Base-by-base conservation (phyloP, 2,329 filamentous ascomycete species). In the Xylaria hypoxylon region DNA sequence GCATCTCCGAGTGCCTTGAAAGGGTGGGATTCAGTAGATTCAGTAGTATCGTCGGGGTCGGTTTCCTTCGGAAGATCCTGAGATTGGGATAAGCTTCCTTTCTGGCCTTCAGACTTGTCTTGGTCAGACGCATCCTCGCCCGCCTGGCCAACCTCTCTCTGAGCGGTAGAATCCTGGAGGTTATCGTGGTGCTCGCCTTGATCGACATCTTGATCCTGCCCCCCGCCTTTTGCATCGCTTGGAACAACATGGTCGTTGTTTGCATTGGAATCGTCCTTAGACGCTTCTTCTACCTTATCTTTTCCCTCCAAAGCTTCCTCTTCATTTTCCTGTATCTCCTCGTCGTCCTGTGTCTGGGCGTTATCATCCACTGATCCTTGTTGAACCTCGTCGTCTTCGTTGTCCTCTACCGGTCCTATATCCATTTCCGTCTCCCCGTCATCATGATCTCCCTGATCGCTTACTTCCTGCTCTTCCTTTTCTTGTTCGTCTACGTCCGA, bases 1-100 rank as follows among this genome's bases (percentile, higher is more conserved):
- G 93, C 91, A 80, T 99, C 94, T 24, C 96, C 96, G 33, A 99
- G 87, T 76, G 97, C 96, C 81, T 96, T 96, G 85, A 97, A 97
- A 1, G 94, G 92, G 71, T 96, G 89, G 51, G 85, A 81, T 48
- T 81, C 77, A 11, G 80, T 76, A 35, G 82, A 80, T 59, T 86
- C 82, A 44, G 79, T 77, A 31, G 69, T 68, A 65, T 76, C 76
- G 2, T 81, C 78, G 40, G 81, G 77, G n/a, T 85, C 81, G n/a
- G 81, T 77, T 4, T 81, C 78, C n/a, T 73, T 73, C 44, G 78
- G 75, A 33, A 79, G 75, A 24, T 87, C 82, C 60, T 85, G 82
- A 11, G 81, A 79, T 44, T 80, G 79, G 2, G 86, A 84, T 19
- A 83, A 79, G 7, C 80, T 82, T 13, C 89, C 90, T 70, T 91